Conservation (phyloP, 441 rosid species). For the Populus tomentosa region DNA sequence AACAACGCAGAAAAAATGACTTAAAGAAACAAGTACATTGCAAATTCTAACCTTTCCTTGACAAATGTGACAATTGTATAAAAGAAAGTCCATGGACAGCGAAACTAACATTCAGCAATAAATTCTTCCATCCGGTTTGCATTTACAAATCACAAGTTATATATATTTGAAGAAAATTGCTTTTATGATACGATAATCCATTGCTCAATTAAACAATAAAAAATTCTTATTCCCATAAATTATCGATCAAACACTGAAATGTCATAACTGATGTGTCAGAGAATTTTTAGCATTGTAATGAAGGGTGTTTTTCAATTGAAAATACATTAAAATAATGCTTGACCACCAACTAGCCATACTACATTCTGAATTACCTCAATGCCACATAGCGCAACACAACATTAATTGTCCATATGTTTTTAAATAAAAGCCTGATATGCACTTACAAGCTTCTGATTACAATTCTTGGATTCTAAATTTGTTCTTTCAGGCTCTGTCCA, state of each 20-base stretch:
- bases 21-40: background rate
- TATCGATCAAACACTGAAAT: background rate
- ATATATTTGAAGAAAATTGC: background rate
- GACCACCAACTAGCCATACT: no score
- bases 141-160: no score
- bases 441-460: conserved; percentile 45
- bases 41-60: background rate
- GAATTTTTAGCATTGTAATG: no score
- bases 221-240: background rate
- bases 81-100: background rate
- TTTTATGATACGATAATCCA: background rate
- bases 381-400: background rate
- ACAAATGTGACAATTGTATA: background rate
- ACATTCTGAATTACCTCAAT: background rate
- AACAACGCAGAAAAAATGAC: background rate
- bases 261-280: background rate
- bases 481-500: conserved; percentile 34
- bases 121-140: background rate
- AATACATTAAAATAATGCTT: no score
- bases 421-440: background rate
- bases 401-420: background rate
- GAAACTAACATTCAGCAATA: background rate
- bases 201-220: background rate
- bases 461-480: conserved; percentile 20
- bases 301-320: no score